phyloP scores from a whole-genome alignment of 1,284 basidiomycete species.

The Leucoagaricus sp. region DNA sequence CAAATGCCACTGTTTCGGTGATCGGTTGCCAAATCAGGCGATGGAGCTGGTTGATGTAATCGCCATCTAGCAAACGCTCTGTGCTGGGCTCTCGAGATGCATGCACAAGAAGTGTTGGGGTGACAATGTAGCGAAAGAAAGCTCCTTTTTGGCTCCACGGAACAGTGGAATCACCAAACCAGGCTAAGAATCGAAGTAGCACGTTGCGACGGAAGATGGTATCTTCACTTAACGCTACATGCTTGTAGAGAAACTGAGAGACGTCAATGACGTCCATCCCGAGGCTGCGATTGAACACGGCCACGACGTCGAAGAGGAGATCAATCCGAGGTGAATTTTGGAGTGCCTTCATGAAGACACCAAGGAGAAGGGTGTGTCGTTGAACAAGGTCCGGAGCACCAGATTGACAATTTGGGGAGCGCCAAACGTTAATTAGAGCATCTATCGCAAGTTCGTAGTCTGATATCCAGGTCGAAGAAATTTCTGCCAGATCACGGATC shows the following conservation, averaged over 20 bases:
- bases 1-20: conserved; percentile 57
- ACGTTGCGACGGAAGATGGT: conserved; percentile 79
- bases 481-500: conserved; percentile 73
- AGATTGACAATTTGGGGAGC: conserved; percentile 50
- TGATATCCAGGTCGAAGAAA: conserved; percentile 75
- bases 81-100: conserved; percentile 55
- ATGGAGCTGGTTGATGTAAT: conserved; percentile 73
- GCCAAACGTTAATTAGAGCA: conserved; percentile 75
- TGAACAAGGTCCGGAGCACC: conserved; percentile 50
- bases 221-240: conserved; percentile 73
- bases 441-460: conserved; percentile 69
- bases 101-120: conserved; percentile 85
- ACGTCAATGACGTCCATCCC: conserved; percentile 83
- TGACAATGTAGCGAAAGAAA: conserved; percentile 87
- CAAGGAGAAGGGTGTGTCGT: conserved; percentile 66
- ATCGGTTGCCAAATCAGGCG: conserved; percentile 82
- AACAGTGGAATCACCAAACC: conserved; percentile 74
- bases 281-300: conserved; percentile 80
- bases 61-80: conserved; percentile 66
- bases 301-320: conserved; percentile 86
- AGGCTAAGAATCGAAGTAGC: conserved; percentile 82
- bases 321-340: conserved; percentile 78
- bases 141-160: conserved; percentile 84
- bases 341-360: conserved; percentile 77
- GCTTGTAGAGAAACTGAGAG: conserved; percentile 88